Evolutionary conservation across 805 yeast genomes (phyloP).

Genomic region (Wickerhamiella sorbophila): DNA sequence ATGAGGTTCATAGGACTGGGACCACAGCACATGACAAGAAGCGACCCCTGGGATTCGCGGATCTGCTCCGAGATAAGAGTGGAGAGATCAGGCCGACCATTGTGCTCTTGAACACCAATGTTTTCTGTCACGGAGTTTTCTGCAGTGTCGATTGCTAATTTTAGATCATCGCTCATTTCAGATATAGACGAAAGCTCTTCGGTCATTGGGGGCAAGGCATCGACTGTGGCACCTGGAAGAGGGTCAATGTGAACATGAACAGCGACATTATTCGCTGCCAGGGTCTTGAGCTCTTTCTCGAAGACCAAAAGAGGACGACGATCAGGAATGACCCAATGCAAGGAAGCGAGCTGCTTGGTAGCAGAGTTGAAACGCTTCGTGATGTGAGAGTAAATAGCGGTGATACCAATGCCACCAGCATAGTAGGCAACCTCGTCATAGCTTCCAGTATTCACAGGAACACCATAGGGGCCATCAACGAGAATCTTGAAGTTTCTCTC

Average conservation of each 20-base stretch:
- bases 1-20: constrained; percentile 11
- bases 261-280: not conserved
- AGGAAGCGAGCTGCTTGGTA: constrained; percentile 21
- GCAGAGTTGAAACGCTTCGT: constrained; percentile 9
- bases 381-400: constrained; percentile 38
- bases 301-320: constrained; percentile 38
- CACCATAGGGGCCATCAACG: constrained; percentile 53
- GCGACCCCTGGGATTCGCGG: constrained; percentile 7
- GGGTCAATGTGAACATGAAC: not conserved
- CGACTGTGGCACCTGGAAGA: not conserved
- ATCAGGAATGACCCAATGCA: constrained; percentile 54
- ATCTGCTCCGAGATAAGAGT: constrained; percentile 3
- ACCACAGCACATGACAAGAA: constrained; percentile 11
- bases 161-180: not conserved
- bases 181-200: not conserved
- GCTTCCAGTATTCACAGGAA: constrained; percentile 31
- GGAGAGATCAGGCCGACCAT: not conserved
- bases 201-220: not conserved
- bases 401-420: constrained; percentile 63
- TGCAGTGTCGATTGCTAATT: not conserved
- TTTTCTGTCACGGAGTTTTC: too few relatives aligned
- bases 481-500: constrained; percentile 25
- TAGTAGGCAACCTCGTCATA: constrained; percentile 41
- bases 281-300: constrained; percentile 25
- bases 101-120: not conserved